phyloP scores from a whole-genome alignment of 352 stramenopile genomes.

The Globisporangium acanthophoron region DNA sequence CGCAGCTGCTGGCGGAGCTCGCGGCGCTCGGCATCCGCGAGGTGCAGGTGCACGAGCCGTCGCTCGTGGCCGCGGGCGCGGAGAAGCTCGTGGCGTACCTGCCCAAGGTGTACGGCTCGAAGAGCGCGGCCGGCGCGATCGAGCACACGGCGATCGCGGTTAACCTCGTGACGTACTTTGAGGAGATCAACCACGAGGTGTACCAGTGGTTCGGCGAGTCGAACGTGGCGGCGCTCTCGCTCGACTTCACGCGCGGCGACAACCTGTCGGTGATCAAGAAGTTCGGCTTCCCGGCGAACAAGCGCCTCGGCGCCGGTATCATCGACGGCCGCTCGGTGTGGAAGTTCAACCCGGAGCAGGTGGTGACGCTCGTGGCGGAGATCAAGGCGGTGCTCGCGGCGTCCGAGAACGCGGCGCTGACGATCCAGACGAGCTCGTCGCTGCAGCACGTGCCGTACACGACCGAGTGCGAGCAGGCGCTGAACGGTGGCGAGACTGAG shows the following conservation, averaged over 20 bases:
- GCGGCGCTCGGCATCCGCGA: conserved; percentile 69
- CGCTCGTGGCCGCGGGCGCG: conserved; percentile 73
- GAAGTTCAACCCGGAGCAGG: conserved; percentile 77
- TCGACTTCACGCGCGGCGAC: conserved; percentile 91
- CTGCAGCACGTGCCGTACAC: conserved; percentile 90
- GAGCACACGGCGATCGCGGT: conserved; percentile 55
- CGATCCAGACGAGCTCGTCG: conserved; percentile 85
- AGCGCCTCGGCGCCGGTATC: conserved; percentile 85
- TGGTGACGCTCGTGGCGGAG: conserved; percentile 39
- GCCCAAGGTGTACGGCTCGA: conserved; percentile 60
- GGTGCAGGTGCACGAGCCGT: conserved; percentile 91
- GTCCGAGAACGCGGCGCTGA: conserved; percentile 41
- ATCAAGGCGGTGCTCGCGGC: conserved; percentile 60
- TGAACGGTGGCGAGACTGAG: conserved; percentile 70
- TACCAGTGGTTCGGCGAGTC: conserved; percentile 88
- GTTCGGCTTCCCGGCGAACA: conserved; percentile 78
- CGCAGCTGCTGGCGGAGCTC: conserved; percentile 66
- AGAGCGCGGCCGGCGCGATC: conserved; percentile 45
- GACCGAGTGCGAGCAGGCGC: conserved; percentile 61
- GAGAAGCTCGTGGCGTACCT: conserved; percentile 51
- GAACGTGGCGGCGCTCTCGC: conserved; percentile 73
- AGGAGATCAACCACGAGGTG: conserved; percentile 82
- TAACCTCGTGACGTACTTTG: conserved; percentile 87
- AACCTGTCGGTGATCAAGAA: conserved; percentile 80
- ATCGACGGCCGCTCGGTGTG: conserved; percentile 90